Evolutionary conservation across 2,329 filamentous ascomycete genomes (phyloP).

Genomic region (Sphaerostilbella broomeana): DNA sequence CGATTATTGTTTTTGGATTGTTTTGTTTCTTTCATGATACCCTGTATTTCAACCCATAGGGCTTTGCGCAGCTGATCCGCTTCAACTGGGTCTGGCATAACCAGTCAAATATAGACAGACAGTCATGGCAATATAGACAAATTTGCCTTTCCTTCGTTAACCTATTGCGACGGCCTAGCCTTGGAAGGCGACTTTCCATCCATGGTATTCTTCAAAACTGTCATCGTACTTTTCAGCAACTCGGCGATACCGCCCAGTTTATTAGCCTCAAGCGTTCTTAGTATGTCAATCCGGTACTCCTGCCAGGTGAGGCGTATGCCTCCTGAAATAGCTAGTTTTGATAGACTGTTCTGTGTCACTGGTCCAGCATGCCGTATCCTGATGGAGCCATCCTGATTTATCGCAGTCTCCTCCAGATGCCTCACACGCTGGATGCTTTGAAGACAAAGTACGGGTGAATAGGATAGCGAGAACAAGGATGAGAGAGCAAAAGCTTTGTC

Average conservation of each 20-base stretch:
- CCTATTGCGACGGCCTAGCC: constrained; percentile 15
- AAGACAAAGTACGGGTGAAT: constrained; percentile 50
- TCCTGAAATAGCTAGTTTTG: constrained; percentile 54
- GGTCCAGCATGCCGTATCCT: constrained; percentile 56
- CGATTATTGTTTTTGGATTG: constrained; percentile 9
- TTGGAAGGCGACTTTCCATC: constrained; percentile 22
- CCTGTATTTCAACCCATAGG: constrained; percentile 29
- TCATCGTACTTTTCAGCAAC: constrained; percentile 77
- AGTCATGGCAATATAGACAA: too few species aligned
- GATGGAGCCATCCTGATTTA: constrained; percentile 34
- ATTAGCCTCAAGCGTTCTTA: constrained; percentile 58
- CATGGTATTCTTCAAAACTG: constrained; percentile 54
- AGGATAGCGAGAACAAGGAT: constrained; percentile 51
- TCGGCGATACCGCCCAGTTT: constrained; percentile 61
- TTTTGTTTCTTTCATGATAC: constrained; percentile 26
- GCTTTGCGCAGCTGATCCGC: constrained; percentile 8
- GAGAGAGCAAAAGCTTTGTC: constrained; percentile 41
- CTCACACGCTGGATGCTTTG: constrained; percentile 50
- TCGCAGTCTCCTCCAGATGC: constrained; percentile 49
- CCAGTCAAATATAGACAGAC: too few species aligned
- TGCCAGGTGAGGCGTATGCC: constrained; percentile 64
- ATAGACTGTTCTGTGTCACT: constrained; percentile 61
- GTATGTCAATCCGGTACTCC: constrained; percentile 66
- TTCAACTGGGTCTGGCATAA: constrained; percentile 13
- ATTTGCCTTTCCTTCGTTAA: background rate